phyloP scores from a whole-genome alignment of 2,329 filamentous ascomycete genomes.

The Hymenoscyphus occultus region DNA sequence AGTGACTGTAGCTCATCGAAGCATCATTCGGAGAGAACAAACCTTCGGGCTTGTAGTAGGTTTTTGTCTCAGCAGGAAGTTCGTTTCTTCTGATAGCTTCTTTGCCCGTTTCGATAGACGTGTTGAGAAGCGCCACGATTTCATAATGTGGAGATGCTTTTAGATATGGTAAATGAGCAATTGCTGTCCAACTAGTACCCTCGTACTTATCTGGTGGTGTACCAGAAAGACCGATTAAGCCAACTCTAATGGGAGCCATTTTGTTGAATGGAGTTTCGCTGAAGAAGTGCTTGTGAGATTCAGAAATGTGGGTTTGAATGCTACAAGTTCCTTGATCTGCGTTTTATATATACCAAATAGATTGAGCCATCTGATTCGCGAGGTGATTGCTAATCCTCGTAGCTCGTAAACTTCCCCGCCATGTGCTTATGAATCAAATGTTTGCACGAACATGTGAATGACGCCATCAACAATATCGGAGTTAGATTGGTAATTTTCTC shows the following conservation, averaged over 20 bases:
- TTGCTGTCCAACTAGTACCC: constrained; percentile 35
- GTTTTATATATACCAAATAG: neutral
- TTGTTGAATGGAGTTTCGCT: neutral
- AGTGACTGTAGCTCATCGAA: neutral
- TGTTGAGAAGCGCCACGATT: constrained; percentile 50
- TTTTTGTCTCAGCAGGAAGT: constrained; percentile 41
- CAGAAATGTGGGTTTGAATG: neutral
- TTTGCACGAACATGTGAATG: neutral
- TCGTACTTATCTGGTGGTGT: constrained; percentile 1
- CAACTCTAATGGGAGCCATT: constrained; percentile 29
- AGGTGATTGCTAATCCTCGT: too few species aligned
- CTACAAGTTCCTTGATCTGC: neutral
- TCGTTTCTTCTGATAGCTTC: constrained; percentile 44
- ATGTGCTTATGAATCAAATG: neutral
- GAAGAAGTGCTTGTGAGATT: neutral
- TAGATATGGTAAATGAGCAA: constrained; percentile 38
- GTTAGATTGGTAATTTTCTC: constrained; percentile 1
- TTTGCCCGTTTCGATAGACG: constrained; percentile 41
- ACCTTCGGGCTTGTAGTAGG: constrained; percentile 49
- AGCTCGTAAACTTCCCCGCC: neutral
- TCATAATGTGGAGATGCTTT: constrained; percentile 38
- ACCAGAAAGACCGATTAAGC: constrained; percentile 27
- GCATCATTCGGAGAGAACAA: neutral
- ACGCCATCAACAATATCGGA: neutral
- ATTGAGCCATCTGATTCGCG: neutral